phyloP scores from a whole-genome alignment of 345 rosid species.

The Dimocarpus longan region DNA sequence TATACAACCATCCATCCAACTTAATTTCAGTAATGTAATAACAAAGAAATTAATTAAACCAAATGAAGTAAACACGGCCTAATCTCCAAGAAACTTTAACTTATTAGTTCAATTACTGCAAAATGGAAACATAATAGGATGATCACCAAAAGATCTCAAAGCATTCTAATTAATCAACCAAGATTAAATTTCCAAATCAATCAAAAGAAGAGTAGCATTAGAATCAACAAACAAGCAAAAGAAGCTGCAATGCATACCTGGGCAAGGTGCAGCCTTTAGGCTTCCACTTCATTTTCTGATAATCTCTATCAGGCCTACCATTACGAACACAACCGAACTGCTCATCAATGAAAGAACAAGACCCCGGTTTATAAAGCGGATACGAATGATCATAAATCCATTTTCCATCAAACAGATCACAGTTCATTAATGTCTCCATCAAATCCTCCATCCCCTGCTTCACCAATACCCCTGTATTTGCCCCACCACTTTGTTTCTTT shows the following conservation, averaged over 20 bases:
- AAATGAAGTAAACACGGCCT: not conserved
- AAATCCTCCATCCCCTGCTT: constrained; percentile 46
- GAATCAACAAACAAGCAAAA: not conserved
- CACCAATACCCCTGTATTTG: constrained; percentile 19
- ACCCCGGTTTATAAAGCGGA: constrained; percentile 89
- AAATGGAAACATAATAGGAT: not conserved
- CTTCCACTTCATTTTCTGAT: constrained; percentile 82
- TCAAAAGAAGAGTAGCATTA: no score
- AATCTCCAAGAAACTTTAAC: not conserved
- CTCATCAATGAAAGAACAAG: constrained; percentile 80
- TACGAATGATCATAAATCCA: constrained; percentile 90
- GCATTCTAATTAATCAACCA: not conserved
- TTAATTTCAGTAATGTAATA: not conserved
- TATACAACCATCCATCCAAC: constrained; percentile 16
- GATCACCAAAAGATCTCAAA: not conserved
- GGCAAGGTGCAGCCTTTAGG: constrained; percentile 84
- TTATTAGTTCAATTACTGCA: no score
- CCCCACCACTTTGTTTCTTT: constrained; percentile 45
- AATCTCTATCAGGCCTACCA: constrained; percentile 79
- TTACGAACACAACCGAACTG: constrained; percentile 79
- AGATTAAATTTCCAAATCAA: not conserved
- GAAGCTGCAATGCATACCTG: constrained; percentile 41
- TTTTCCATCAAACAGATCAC: constrained; percentile 81
- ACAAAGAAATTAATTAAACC: not conserved
- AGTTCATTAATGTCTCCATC: constrained; percentile 54